Base-by-base conservation (phyloP, 225 moss, liverwort and hornwort species). In the Pleurozium schreberi region DNA sequence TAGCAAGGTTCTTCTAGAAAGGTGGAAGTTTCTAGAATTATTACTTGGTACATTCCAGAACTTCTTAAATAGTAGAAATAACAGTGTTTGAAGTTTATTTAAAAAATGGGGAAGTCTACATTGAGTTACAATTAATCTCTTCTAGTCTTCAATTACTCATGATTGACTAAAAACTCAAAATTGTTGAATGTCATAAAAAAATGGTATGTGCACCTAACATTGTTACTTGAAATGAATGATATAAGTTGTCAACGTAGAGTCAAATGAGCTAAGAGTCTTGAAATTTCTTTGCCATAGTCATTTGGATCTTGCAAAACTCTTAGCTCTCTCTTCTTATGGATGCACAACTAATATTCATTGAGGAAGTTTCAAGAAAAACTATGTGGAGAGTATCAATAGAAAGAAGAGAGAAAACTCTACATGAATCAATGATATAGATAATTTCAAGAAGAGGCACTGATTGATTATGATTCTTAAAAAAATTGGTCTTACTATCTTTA, bases 1-100 rank as follows among this genome's bases (percentile, higher is more conserved):
- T 98, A 40, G 96, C 98, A 27, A 91, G 93, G 43, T 98, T 98
- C 88, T 98, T 96, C 40, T 90, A 91, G 65, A 94, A 89, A 78
- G 96, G 96, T 16, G 96, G 96, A 22, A 96, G 96, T 90, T 95
- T 95, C n/a, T 94, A 96, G 83, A 96, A 96, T 85, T 96, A 98
- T 52, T 98, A 98, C 87, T 96, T 98, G 98, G 98, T 96, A 93
- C 47, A 8, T 52, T 9, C 36, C 38, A 77, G 9, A 64, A 20
- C 45, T 42, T 53, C 14, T 85, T 27, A 27, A 26, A 17, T 61
- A 27, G 12, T 21, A 38, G 33, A 75, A 25, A 36, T 33, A 66
- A 17, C 26, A 53, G n/a, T 31, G 7, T 60, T 26, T 26, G 55
- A 15, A 23, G 16, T 64, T 61, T 14, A 31, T n/a, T n/a, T 20